Conservation (phyloP, 2,329 filamentous ascomycete species). For the Fusarium setosum region DNA sequence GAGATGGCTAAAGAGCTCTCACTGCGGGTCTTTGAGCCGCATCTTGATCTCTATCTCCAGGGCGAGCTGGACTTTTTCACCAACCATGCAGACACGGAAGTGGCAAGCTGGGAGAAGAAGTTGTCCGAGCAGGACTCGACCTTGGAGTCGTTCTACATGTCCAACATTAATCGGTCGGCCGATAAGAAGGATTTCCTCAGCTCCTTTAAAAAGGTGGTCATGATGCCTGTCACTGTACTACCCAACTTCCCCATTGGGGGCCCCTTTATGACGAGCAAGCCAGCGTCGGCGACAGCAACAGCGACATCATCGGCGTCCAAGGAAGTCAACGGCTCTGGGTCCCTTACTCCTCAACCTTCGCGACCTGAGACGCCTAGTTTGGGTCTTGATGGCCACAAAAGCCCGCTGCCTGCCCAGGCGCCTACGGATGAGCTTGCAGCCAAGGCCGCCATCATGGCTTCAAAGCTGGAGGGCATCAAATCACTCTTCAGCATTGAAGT, state of each 20-base stretch:
- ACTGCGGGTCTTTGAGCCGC: conserved; percentile 84
- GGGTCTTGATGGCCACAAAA: conserved; percentile 52
- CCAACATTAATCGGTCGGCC: conserved; percentile 91
- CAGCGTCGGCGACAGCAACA: conserved; percentile 37
- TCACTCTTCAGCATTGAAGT: conserved; percentile 97
- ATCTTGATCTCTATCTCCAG: conserved; percentile 91
- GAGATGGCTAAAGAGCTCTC: conserved; percentile 76
- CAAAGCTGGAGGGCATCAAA: conserved; percentile 91
- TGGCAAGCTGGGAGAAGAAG: conserved; percentile 90
- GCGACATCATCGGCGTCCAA: conserved; percentile 23
- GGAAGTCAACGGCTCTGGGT: conserved; percentile 42
- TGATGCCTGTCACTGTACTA: conserved; percentile 96
- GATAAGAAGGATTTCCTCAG: conserved; percentile 97
- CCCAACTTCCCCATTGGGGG: conserved; percentile 73
- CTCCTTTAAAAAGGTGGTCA: conserved; percentile 98
- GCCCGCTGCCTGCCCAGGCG: conserved; percentile 67
- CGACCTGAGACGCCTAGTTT: conserved; percentile 62
- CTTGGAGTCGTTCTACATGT: conserved; percentile 95
- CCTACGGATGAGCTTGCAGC: conserved; percentile 93
- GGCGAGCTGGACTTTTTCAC: conserved; percentile 92
- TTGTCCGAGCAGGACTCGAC: conserved; percentile 90
- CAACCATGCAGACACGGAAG: conserved; percentile 78
- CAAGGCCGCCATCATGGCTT: conserved; percentile 98
- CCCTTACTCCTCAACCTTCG: conserved; percentile 53
- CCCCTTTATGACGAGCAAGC: conserved; percentile 64